Evolutionary conservation across 495 filamentous ascomycete species (phyloP).

Genomic region (Cryomyces minteri): DNA sequence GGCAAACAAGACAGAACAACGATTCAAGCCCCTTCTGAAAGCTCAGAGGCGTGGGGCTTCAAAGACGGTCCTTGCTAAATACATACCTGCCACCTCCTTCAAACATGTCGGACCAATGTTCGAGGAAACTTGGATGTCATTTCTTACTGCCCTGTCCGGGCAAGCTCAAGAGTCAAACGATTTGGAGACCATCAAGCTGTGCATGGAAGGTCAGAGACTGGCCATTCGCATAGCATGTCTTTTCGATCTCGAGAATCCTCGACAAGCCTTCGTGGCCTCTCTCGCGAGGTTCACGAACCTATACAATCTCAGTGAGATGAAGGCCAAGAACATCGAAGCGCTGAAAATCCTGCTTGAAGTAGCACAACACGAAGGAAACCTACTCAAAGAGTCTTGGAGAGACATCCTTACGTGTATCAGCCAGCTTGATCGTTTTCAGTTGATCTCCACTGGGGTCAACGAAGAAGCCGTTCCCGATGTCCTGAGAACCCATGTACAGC

Average conservation of each 20-base stretch:
- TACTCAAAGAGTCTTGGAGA: conserved; percentile 77
- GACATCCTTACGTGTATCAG: conserved; percentile 91
- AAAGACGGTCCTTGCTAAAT: conserved; percentile 49
- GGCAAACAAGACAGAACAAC: conserved; percentile 68
- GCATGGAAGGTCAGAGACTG: conserved; percentile 88
- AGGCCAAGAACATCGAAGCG: conserved; percentile 89
- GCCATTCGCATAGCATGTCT: conserved; percentile 83
- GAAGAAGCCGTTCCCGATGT: conserved; percentile 87
- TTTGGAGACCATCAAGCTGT: conserved; percentile 72
- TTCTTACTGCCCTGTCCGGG: conserved; percentile 80
- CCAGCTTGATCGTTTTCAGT: conserved; percentile 86
- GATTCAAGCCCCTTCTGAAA: conserved; percentile 77
- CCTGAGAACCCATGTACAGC: conserved; percentile 57
- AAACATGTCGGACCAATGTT: conserved; percentile 98
- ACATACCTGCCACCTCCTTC: conserved; percentile 80
- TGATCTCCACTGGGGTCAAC: conserved; percentile 87
- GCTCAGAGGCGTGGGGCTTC: conserved; percentile 63
- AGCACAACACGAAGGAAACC: conserved; percentile 78
- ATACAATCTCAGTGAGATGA: conserved; percentile 89
- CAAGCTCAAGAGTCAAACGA: conserved; percentile 84
- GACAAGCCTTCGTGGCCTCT: conserved; percentile 86
- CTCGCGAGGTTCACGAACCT: conserved; percentile 88
- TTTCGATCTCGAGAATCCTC: conserved; percentile 78
- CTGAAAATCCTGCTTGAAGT: conserved; percentile 80
- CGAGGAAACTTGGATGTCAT: conserved; percentile 98